A percentile compares a stretch with the other conserved stretches of the same genome.
Conservation (phyloP, 1,284 basidiomycete species). For the Microbotryomycetes sp. region DNA sequence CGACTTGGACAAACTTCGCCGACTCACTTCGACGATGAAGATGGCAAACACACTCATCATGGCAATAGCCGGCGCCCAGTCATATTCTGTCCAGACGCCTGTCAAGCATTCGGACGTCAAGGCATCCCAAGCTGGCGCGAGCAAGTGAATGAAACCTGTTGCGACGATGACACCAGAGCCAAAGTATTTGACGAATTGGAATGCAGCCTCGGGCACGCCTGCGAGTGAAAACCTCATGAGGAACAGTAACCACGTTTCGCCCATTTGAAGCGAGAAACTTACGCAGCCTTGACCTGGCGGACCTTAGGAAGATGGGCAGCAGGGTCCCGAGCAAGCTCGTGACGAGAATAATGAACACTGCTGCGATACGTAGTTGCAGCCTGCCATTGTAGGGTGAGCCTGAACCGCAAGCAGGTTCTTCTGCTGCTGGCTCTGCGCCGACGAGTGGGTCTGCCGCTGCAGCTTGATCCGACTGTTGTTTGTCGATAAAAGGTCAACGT, state of each 20-base stretch:
- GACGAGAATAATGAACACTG: slow-evolving; percentile 77
- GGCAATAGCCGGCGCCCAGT: slow-evolving; percentile 66
- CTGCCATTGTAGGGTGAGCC: slow-evolving; percentile 22
- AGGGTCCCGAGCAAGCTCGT: slow-evolving; percentile 53
- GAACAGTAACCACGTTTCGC: background rate
- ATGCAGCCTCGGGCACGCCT: slow-evolving; percentile 36
- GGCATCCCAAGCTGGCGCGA: slow-evolving; percentile 65
- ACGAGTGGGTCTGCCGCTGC: background rate
- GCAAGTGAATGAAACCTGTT: slow-evolving; percentile 56
- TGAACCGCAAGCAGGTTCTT: background rate
- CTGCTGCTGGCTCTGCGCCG: background rate
- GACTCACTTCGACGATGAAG: slow-evolving; percentile 51
- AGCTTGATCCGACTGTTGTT: background rate
- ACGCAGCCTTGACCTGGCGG: slow-evolving; percentile 44
- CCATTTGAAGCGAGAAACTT: background rate
- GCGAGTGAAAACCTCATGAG: background rate
- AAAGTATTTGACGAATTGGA: slow-evolving; percentile 79
- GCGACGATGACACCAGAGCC: slow-evolving; percentile 72
- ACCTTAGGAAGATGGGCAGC: slow-evolving; percentile 9
- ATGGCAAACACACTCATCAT: slow-evolving; percentile 72
- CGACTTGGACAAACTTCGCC: too few relatives aligned
- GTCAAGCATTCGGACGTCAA: slow-evolving; percentile 66
- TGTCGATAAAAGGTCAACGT: too few relatives aligned
- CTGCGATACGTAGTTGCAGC: slow-evolving; percentile 51
- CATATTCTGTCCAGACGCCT: slow-evolving; percentile 48